Conservation (phyloP, 1,284 basidiomycete genomes). For the Mycena sp. region DNA sequence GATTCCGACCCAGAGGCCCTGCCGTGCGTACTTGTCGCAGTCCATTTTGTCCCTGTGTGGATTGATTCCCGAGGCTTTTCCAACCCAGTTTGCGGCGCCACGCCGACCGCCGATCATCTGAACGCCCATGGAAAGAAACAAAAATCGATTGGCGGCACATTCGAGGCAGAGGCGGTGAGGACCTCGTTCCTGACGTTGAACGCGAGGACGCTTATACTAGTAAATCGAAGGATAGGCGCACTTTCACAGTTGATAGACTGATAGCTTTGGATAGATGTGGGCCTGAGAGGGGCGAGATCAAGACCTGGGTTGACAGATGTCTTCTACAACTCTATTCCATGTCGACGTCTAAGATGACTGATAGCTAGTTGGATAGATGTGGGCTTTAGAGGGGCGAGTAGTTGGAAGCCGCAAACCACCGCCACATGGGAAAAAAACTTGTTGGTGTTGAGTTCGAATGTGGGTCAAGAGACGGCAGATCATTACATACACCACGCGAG, state of each 20-base stretch:
- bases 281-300: not conserved
- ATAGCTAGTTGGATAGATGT: not conserved
- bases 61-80: too few relatives aligned
- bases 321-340: not conserved
- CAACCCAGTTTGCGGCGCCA: too few relatives aligned
- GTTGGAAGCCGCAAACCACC: not conserved
- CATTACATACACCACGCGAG: not conserved
- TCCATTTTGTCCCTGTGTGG: too few relatives aligned
- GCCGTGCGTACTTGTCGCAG: too few relatives aligned
- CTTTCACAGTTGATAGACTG: conserved; percentile 1
- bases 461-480: not conserved
- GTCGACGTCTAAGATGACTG: not conserved
- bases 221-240: too few relatives aligned
- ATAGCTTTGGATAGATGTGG: not conserved
- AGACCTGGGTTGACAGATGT: not conserved
- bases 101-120: too few relatives aligned
- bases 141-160: too few relatives aligned
- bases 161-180: too few relatives aligned
- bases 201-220: too few relatives aligned
- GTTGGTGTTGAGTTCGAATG: not conserved
- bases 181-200: too few relatives aligned
- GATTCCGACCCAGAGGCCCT: too few relatives aligned
- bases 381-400: not conserved
- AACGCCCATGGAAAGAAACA: too few relatives aligned
- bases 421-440: not conserved